Base-by-base conservation (phyloP, 371 early-diverging fungal genomes). In the Mortierella sp. region DNA sequence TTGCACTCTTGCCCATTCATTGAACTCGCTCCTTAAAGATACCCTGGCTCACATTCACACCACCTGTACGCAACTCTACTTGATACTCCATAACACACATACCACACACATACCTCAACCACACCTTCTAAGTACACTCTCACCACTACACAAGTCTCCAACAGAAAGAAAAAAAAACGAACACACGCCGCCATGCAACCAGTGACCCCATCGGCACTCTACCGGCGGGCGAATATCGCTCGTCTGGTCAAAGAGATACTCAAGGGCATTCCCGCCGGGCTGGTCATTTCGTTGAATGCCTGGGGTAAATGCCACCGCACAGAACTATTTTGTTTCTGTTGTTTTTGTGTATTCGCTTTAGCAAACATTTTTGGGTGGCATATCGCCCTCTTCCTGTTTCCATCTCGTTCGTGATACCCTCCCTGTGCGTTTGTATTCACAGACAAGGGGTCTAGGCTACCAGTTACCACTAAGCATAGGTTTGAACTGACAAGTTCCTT, bases 241-340 rank as follows among this genome's bases (percentile, higher is more conserved):
- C 58, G 69, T 39, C 45, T 79, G 22, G 76, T 66, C 41, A 67
- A 29, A 11, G 64, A 73, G 24, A 55, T 79, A 50, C 29, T 83
- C 68, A 75, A 64, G 63, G 79, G 79, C 70, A 78, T 83, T 52
- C 84, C 84, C 37, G 84, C 84, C 2, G 72, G 76, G 0, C 64
- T 83, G n/a, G 84, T 83, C 64, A 83, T 83, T 29, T 83, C 84
- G 19, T 58, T 83, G 13, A 83, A 83, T 76, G 84, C 84, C 8
- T 83, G 84, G 84, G 84, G 82, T 81, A 77, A 50, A 47, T 64
- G 24, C 8, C 34, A 8, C 11, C 19, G 6, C 1, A 6, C 2
- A 16, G 9, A n/a, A n/a, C 47, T 16, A 1, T 68, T 40, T n/a
- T n/a, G n/a, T n/a, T n/a, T n/a, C n/a, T n/a, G n/a, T n/a, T n/a